These are phyloP conservation scores for Backusella psychrophila DNA, from an alignment of 192 early-diverging fungal genomes.

Conservation along the genomic window DNA sequence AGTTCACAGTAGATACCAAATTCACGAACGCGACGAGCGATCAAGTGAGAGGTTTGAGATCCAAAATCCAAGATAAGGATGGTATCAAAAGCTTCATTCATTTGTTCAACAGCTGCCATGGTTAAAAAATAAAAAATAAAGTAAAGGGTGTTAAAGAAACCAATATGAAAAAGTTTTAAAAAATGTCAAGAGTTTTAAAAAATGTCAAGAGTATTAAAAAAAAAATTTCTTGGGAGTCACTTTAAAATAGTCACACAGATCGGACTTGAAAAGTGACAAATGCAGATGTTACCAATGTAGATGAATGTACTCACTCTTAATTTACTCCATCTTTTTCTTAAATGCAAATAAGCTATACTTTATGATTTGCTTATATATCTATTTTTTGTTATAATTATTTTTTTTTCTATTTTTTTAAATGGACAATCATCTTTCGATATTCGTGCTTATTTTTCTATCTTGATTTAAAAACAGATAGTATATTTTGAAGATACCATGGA, in stretches of 20 bases:
- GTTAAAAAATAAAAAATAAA: conserved; percentile 6
- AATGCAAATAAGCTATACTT: not conserved
- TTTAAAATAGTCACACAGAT: not conserved
- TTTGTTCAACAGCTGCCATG: conserved; percentile 39
- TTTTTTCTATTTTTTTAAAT: not conserved
- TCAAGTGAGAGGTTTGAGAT: conserved; percentile 98
- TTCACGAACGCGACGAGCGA: conserved; percentile 93
- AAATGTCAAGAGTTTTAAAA: not conserved
- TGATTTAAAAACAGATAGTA: not conserved
- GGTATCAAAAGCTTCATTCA: conserved; percentile 88
- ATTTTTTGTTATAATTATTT: not conserved
- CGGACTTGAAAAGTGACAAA: not conserved
- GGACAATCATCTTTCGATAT: too few species aligned
- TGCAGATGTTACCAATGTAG: not conserved
- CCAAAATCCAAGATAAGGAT: conserved; percentile 99
- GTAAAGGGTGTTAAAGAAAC: not conserved
- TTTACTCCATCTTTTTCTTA: not conserved
- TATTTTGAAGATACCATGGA: not conserved
- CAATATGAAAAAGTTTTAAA: not conserved
- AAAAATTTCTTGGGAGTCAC: not conserved
- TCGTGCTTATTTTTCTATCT: not conserved
- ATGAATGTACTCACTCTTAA: conserved; percentile 1
- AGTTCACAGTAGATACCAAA: conserved; percentile 99
- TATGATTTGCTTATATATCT: not conserved
- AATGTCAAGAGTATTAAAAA: not conserved